phyloP scores from a whole-genome alignment of 2,329 filamentous ascomycete species.

The Bipolaris victoriae region DNA sequence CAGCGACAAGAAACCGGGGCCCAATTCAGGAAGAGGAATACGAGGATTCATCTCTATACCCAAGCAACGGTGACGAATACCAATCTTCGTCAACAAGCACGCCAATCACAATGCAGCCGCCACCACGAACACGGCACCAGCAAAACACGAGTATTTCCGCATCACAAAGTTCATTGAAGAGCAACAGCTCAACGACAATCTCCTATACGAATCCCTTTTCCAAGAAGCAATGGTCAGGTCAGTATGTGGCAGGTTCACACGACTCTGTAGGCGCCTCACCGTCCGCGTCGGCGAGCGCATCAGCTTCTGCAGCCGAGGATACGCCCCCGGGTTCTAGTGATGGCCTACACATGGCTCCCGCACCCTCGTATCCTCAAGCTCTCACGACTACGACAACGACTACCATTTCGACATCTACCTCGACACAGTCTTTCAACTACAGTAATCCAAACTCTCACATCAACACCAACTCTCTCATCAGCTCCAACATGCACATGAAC shows the following conservation, averaged over 20 bases:
- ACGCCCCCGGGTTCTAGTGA: constrained; percentile 47
- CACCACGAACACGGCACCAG: constrained; percentile 36
- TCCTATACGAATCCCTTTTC: constrained; percentile 35
- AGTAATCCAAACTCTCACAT: constrained; percentile 36
- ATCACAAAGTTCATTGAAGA: constrained; percentile 42
- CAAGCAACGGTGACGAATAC: constrained; percentile 33
- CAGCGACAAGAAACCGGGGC: constrained; percentile 39
- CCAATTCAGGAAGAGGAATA: constrained; percentile 36
- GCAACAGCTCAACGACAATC: constrained; percentile 34
- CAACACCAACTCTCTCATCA: constrained; percentile 26
- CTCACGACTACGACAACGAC: constrained; percentile 33
- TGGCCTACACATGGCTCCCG: constrained; percentile 44
- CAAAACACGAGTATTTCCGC: constrained; percentile 43
- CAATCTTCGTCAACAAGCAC: constrained; percentile 42
- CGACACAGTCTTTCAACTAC: constrained; percentile 24
- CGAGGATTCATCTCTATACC: constrained; percentile 33
- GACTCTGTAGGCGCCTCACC: constrained; percentile 37
- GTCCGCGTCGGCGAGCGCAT: constrained; percentile 40
- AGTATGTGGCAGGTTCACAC: constrained; percentile 33
- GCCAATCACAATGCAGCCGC: constrained; percentile 44
- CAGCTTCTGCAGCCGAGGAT: constrained; percentile 43
- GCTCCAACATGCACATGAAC: constrained; percentile 2
- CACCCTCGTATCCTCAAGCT: constrained; percentile 39
- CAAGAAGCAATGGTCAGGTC: constrained; percentile 24
- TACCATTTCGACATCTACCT: constrained; percentile 18